Evolutionary conservation across 108 stramenopile genomes (phyloP).

Genomic region (Skeletonema potamos): DNA sequence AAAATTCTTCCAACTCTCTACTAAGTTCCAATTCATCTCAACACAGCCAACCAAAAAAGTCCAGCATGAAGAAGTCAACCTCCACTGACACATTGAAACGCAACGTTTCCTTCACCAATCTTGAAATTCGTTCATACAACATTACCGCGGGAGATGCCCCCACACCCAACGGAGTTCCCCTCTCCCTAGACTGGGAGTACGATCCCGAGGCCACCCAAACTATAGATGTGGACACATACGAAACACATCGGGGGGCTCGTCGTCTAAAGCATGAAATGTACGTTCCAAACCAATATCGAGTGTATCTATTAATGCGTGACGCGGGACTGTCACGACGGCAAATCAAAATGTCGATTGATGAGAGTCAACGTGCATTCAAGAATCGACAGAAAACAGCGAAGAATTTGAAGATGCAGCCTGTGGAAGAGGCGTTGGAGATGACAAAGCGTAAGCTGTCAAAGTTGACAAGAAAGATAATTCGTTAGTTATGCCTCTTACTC

Average conservation of each 20-base stretch:
- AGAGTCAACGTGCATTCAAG: conserved; percentile 41
- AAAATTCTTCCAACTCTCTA: neutral
- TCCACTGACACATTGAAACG: conserved; percentile 3
- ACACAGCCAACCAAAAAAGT: neutral
- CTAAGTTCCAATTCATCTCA: neutral
- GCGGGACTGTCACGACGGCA: conserved; percentile 45
- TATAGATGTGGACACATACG: conserved; percentile 18
- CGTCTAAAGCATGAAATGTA: conserved; percentile 38
- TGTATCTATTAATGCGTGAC: conserved; percentile 48
- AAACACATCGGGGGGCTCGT: conserved; percentile 3
- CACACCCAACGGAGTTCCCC: conserved; percentile 15
- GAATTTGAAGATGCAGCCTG: neutral
- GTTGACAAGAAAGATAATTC: neutral
- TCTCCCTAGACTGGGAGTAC: conserved; percentile 36
- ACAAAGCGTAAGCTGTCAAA: conserved; percentile 1
- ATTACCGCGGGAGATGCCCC: conserved; percentile 26
- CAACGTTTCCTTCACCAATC: conserved; percentile 25
- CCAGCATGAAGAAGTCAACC: neutral
- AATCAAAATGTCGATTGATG: conserved; percentile 39
- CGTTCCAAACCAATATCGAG: conserved; percentile 42
- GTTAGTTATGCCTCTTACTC: too few relatives aligned
- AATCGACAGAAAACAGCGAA: conserved; percentile 10
- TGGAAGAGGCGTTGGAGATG: conserved; percentile 31
- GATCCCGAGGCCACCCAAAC: conserved; percentile 5
- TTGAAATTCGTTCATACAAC: conserved; percentile 36